phyloP scores from a whole-genome alignment of 1,284 basidiomycete species.

The Papiliotrema flavescens region DNA sequence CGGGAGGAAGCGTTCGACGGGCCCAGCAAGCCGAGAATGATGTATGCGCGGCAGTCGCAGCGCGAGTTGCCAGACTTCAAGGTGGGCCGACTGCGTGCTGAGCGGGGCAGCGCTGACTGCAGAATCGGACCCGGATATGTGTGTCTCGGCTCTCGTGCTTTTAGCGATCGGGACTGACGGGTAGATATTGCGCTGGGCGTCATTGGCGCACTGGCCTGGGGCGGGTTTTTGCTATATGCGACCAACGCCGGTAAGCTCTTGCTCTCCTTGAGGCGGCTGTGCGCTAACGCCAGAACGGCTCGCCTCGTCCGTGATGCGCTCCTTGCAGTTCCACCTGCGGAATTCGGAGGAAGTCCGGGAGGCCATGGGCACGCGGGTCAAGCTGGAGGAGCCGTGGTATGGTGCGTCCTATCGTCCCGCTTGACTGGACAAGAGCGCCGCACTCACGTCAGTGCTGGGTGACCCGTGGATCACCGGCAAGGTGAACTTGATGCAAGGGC shows the following conservation, averaged over 20 bases:
- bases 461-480: constrained; percentile 49
- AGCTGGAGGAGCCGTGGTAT: constrained; percentile 41
- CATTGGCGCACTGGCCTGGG: constrained; percentile 40
- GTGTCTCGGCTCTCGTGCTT: constrained; percentile 1
- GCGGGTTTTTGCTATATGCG: constrained; percentile 44
- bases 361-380: constrained; percentile 38
- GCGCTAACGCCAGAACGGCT: constrained; percentile 37
- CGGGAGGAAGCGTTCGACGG: constrained; percentile 45
- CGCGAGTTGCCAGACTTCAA: constrained; percentile 37
- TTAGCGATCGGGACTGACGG: neutral
- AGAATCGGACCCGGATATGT: constrained; percentile 39
- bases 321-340: constrained; percentile 45
- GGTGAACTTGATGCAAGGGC: constrained; percentile 48
- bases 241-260: constrained; percentile 42
- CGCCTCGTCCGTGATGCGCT: constrained; percentile 43
- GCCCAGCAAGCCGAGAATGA: constrained; percentile 38
- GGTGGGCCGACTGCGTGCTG: constrained; percentile 22
- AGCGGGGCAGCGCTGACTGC: neutral
- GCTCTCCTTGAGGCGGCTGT: too few species aligned
- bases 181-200: constrained; percentile 36
- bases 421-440: neutral
- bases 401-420: constrained; percentile 27
- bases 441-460: constrained; percentile 29
- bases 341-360: constrained; percentile 40
- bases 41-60: constrained; percentile 30